These are phyloP conservation scores for Bauhinia variegata DNA, from an alignment of 306 rosid species.

Conservation along the genomic window DNA sequence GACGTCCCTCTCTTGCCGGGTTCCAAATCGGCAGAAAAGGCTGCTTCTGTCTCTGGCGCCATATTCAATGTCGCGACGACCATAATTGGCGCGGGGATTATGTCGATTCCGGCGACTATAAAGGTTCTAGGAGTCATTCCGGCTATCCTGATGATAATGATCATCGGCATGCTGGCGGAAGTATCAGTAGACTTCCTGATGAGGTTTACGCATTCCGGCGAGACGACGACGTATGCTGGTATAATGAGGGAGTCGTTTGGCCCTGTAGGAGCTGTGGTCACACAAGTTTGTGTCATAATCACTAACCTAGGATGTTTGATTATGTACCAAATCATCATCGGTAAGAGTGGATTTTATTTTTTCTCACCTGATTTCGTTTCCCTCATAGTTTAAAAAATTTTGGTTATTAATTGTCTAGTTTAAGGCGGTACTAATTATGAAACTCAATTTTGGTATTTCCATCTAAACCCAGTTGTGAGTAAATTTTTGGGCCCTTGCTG, in stretches of 20 bases:
- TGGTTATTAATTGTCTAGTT: neutral
- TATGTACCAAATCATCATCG: conserved; percentile 79
- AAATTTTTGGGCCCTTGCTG: neutral
- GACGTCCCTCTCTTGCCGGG: conserved; percentile 56
- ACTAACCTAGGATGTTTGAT: conserved; percentile 78
- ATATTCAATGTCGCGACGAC: conserved; percentile 83
- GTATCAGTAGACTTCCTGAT: conserved; percentile 74
- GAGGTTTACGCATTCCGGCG: conserved; percentile 79
- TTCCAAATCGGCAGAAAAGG: neutral
- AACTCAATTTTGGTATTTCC: neutral
- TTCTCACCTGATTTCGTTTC: too few relatives aligned
- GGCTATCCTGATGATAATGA: conserved; percentile 53
- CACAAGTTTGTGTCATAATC: conserved; percentile 70
- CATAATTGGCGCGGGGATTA: conserved; percentile 88
- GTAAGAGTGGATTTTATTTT: too few relatives aligned
- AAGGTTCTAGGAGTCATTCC: conserved; percentile 86
- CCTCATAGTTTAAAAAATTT: too few relatives aligned
- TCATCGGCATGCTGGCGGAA: conserved; percentile 65
- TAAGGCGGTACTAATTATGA: neutral
- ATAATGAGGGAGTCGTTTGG: conserved; percentile 90
- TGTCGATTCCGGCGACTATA: conserved; percentile 87
- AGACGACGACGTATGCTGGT: conserved; percentile 74
- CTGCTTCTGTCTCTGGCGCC: conserved; percentile 67
- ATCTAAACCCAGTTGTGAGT: neutral
- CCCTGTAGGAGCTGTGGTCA: conserved; percentile 52